Base-by-base conservation (phyloP, 1,284 basidiomycete species). In the Boletus semigastroideus region DNA sequence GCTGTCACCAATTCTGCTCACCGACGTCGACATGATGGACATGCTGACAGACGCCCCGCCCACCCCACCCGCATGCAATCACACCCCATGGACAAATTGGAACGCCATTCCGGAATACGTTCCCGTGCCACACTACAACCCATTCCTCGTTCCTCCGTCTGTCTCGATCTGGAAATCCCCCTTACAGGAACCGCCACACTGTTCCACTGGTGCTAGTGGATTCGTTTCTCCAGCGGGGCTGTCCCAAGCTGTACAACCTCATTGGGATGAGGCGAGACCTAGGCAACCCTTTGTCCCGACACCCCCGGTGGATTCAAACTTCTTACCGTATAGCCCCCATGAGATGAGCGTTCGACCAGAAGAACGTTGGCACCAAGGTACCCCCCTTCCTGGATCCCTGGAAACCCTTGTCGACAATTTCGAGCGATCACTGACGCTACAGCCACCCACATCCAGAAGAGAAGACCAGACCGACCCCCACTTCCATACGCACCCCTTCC, bases 21-120 rank as follows among this genome's bases (percentile, higher is more conserved):
- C 19, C 19, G 57, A 61, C 42, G 40, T 56, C 16, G 56, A 61
- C 22, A 59, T 61, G 33, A 59, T 61, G 33, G 47, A 55, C 17
- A 34, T 46, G 37, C 34, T 50, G 20, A 46, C 52, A 11, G 56
- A 58, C 30, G 27, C 38, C 5, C 8, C 20, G 17, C 44, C 41
- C 2, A 8, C 40, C 14, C 14, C 58, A 34, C 49, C 44, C 10
- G 39, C 41, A 13, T 25, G 5, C 38, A 14, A 36, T 20, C 33
- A 37, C 11, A 22, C 36, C 2, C 40, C 47, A 13, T 53, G 33
- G 42, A n/a, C 43, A 13, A 36, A 36, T 0, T 60, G 58, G 55
- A 47, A 31, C 11, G 25, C 34, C n/a, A n/a, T 41, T 27, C 14
- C 36, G 3, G 44, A 47, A 27, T 34, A 37, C 20, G 6, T 5